Base-by-base conservation (phyloP, 768 basidiomycete genomes). In the Auricularia cornea region DNA sequence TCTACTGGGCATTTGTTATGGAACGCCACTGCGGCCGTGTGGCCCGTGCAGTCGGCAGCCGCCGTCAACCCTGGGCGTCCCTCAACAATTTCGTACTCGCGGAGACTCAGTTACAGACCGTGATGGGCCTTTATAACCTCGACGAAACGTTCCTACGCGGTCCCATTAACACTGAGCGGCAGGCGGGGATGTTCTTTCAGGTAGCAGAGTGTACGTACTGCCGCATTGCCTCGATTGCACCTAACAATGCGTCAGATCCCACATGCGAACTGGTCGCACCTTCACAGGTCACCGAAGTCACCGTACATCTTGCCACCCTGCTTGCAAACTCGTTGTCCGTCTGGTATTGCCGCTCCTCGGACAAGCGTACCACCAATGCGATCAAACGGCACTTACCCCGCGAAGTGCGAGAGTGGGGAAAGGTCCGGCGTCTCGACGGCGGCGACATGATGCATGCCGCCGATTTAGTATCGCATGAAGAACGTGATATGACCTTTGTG, bases 31-130 rank as follows among this genome's bases (percentile, higher is more conserved):
- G 71, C 60, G 66, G 67, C 0, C 61, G 54, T 5, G 65, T 78
- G 6, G 66, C 71, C 48, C 35, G 54, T 0, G 68, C 60, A 3
- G 59, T 78, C 16, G 63, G 63, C 20, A 72, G 69, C 2, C 63
- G 64, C 14, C n/a, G 30, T 10, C 64, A 69, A 32, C 77, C 76
- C 18, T 77, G 69, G 68, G 67, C 68, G 2, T 70, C 70, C 32
- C 62, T 77, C 10, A 70, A 68, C 60, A 71, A 70, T 28, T 64
- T 66, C 1, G 41, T 72, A 6, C 31, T 73, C 5, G 72, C 74
- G 28, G 63, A 60, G 41, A 69, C 72, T 0, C 73, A 74, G 56
- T 60, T 78, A 0, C 63, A 66, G 18, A 68, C 73, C 31, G 61
- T 77, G 33, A 63, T 67, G 6, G 29, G 62, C 11, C 64, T 64